Percentiles rank a stretch among this genome's conserved stretches.
Evolutionary conservation across 1,284 basidiomycete species (phyloP).

Genomic region (Irpex sp.): DNA sequence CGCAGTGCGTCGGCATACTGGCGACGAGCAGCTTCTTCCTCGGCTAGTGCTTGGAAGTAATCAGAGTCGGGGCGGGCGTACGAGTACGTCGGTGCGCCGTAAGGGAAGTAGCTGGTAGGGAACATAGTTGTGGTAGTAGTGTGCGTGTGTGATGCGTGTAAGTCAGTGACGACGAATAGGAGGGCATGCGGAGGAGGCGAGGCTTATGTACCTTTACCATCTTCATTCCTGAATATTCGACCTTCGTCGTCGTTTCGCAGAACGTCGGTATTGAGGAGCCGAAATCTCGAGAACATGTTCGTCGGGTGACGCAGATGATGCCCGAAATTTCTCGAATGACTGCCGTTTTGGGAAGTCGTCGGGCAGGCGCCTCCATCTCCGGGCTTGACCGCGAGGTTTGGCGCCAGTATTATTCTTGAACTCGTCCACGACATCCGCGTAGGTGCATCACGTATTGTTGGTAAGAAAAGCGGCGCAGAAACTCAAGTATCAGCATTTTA

Average conservation of each 20-base stretch:
- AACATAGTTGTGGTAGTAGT: conserved; percentile 3
- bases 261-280: neutral
- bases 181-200: neutral
- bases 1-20: conserved; percentile 26
- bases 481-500: too few species aligned
- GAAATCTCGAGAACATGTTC: neutral
- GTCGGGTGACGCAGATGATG: neutral
- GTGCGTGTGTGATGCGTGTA: neutral
- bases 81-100: neutral
- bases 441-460: too few species aligned
- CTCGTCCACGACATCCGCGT: too few species aligned
- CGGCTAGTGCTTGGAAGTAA: conserved; percentile 25
- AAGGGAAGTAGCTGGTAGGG: conserved; percentile 7
- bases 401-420: too few species aligned
- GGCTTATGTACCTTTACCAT: neutral
- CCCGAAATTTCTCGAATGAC: neutral
- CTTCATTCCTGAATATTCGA: neutral
- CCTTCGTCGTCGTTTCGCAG: neutral
- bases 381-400: neutral
- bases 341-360: neutral
- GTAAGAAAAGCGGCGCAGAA: too few species aligned
- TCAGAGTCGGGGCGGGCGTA: conserved; percentile 18
- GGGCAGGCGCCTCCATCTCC: too few species aligned
- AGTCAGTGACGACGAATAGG: neutral
- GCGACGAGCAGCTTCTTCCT: conserved; percentile 26